These are phyloP conservation scores for Neurospora sp. DNA, from an alignment of 495 filamentous ascomycete species.

Conservation along the genomic window DNA sequence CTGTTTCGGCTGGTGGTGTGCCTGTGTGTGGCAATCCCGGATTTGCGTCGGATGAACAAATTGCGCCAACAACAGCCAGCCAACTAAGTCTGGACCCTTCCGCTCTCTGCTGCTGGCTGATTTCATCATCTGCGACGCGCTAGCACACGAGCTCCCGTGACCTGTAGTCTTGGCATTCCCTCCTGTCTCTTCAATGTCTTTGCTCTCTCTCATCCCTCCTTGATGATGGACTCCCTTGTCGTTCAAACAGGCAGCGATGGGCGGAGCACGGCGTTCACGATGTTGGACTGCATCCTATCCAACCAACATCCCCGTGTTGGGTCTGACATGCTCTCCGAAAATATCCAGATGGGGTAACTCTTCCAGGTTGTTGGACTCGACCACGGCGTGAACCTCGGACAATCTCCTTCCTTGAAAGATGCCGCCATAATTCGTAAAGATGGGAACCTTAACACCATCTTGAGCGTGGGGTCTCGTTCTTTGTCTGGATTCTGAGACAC, in stretches of 20 bases:
- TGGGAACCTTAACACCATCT: neutral
- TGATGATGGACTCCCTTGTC: neutral
- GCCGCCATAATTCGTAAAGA: neutral
- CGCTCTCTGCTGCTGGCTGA: conserved; percentile 3
- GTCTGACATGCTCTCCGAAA: neutral
- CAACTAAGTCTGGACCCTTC: conserved; percentile 2
- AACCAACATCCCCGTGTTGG: neutral
- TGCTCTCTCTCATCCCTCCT: neutral
- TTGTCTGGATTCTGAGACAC: neutral
- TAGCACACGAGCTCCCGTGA: conserved; percentile 26
- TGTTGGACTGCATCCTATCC: neutral
- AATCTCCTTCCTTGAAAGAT: neutral
- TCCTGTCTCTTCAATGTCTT: neutral
- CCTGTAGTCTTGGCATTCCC: neutral
- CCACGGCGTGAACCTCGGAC: neutral
- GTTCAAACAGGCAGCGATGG: neutral
- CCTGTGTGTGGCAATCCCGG: neutral
- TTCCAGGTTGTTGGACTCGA: neutral
- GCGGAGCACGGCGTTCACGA: neutral
- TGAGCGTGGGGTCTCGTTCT: neutral
- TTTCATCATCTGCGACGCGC: conserved; percentile 12
- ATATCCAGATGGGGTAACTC: neutral
- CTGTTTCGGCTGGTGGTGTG: neutral
- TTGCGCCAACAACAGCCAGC: conserved; percentile 9
- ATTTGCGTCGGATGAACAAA: neutral